These are phyloP conservation scores for Hydrangea macrophylla DNA, from an alignment of 148 eudicot genomes.

Conservation along the genomic window DNA sequence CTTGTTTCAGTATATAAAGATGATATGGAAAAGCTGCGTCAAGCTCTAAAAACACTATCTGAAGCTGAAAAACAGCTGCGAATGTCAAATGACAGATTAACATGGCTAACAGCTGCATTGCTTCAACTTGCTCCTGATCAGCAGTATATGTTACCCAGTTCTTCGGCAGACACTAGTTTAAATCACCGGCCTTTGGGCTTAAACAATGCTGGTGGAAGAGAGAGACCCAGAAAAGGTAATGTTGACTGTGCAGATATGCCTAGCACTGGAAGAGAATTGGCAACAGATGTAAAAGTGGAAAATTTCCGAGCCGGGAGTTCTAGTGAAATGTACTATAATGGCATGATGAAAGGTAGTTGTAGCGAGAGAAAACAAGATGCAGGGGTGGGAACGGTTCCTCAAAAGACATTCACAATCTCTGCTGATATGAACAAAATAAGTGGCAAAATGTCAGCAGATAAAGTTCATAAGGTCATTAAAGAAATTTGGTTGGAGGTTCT, in stretches of 20 bases:
- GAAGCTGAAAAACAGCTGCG: constrained; percentile 96
- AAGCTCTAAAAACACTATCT: constrained; percentile 84
- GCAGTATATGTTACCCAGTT: constrained; percentile 66
- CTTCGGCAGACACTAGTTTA: constrained; percentile 65
- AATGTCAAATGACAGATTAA: constrained; percentile 73
- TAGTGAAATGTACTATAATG: constrained; percentile 25
- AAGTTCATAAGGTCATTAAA: constrained; percentile 45
- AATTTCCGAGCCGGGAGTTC: constrained; percentile 42
- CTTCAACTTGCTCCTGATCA: constrained; percentile 96
- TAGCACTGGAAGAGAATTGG: constrained; percentile 37
- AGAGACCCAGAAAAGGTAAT: constrained; percentile 40
- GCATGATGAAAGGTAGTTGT: constrained; percentile 30
- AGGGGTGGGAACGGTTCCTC: constrained; percentile 32
- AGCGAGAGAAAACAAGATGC: constrained; percentile 34
- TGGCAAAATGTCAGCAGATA: constrained; percentile 25
- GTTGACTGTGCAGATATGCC: constrained; percentile 37
- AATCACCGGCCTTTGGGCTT: constrained; percentile 48
- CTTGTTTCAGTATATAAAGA: constrained; percentile 65
- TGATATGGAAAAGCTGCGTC: constrained; percentile 92
- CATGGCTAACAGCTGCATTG: constrained; percentile 92
- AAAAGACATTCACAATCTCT: constrained; percentile 25
- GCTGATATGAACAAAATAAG: constrained; percentile 26
- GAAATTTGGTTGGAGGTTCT: constrained; percentile 88
- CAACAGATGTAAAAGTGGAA: constrained; percentile 22
- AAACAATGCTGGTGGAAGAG: constrained; percentile 35